phyloP scores from a whole-genome alignment of 2,329 filamentous ascomycete species.

The Diaporthe humulicola region DNA sequence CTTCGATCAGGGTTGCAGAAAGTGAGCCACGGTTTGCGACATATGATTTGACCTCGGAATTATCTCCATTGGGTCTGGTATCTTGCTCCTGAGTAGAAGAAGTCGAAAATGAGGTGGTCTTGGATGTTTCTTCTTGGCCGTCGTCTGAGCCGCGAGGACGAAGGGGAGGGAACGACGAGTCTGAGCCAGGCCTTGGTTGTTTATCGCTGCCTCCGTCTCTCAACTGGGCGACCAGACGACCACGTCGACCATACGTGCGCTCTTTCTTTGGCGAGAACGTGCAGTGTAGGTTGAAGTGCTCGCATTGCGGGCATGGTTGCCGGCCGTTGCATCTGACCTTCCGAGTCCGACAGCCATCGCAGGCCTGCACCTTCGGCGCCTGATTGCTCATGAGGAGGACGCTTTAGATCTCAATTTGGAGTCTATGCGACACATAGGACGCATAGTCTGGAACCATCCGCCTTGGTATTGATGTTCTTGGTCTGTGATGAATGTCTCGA shows the following conservation, averaged over 20 bases:
- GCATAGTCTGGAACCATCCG: not conserved
- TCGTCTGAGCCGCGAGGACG: constrained; percentile 9
- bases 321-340: constrained; percentile 52
- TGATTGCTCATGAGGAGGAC: not conserved
- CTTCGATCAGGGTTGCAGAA: not conserved
- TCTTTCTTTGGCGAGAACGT: constrained; percentile 56
- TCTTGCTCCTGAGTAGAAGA: not conserved
- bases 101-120: not conserved
- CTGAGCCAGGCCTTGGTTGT: not conserved
- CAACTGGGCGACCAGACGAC: not conserved
- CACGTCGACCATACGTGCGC: constrained; percentile 41
- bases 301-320: constrained; percentile 57
- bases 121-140: not conserved
- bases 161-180: not conserved
- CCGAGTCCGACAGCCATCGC: constrained; percentile 41
- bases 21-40: not conserved
- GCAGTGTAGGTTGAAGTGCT: constrained; percentile 58
- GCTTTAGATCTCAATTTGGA: not conserved
- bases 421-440: not conserved
- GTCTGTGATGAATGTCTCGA: not conserved
- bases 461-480: not conserved
- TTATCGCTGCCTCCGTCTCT: not conserved
- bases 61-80: not conserved
- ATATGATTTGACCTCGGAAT: not conserved
- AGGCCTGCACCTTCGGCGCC: constrained; percentile 33